Evolutionary conservation across 495 filamentous ascomycete species (phyloP).

Genomic region (Penicillium fimorum): DNA sequence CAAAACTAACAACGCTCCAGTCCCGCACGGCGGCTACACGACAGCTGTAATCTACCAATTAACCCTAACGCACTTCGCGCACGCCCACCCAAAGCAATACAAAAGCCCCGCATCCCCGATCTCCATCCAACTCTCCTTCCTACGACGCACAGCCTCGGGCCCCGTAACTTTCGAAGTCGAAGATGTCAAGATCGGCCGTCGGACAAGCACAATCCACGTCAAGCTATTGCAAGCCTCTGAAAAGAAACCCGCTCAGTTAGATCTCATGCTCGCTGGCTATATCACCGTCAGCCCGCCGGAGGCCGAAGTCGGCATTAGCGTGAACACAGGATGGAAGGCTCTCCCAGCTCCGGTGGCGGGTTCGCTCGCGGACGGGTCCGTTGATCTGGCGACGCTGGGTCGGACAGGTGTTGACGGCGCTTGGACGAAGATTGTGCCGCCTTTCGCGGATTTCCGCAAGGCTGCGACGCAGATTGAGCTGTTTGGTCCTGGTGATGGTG

Average conservation of each 20-base stretch:
- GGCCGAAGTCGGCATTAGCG: slow-evolving; percentile 57
- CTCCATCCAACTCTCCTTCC: slow-evolving; percentile 68
- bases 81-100: slow-evolving; percentile 57
- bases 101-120: slow-evolving; percentile 60
- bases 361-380: slow-evolving; percentile 19
- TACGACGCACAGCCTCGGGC: slow-evolving; percentile 64
- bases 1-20: slow-evolving; percentile 34
- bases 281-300: slow-evolving; percentile 63
- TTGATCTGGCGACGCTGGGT: slow-evolving; percentile 34
- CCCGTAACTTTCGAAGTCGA: slow-evolving; percentile 62
- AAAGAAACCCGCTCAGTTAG: slow-evolving; percentile 22
- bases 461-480: slow-evolving; percentile 54
- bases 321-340: slow-evolving; percentile 51
- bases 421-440: slow-evolving; percentile 35
- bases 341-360: slow-evolving; percentile 45
- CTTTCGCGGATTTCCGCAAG: slow-evolving; percentile 50
- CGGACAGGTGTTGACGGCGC: slow-evolving; percentile 34
- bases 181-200: slow-evolving; percentile 69
- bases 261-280: slow-evolving; percentile 65
- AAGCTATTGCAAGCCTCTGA: slow-evolving; percentile 53
- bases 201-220: slow-evolving; percentile 68
- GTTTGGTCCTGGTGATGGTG: slow-evolving; percentile 50
- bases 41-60: slow-evolving; percentile 62
- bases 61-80: slow-evolving; percentile 60
- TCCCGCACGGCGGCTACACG: slow-evolving; percentile 82